A percentile compares a stretch with the other conserved stretches of the same genome.
Conservation (phyloP, 495 filamentous ascomycete genomes). For the Hamigera avellanea region DNA sequence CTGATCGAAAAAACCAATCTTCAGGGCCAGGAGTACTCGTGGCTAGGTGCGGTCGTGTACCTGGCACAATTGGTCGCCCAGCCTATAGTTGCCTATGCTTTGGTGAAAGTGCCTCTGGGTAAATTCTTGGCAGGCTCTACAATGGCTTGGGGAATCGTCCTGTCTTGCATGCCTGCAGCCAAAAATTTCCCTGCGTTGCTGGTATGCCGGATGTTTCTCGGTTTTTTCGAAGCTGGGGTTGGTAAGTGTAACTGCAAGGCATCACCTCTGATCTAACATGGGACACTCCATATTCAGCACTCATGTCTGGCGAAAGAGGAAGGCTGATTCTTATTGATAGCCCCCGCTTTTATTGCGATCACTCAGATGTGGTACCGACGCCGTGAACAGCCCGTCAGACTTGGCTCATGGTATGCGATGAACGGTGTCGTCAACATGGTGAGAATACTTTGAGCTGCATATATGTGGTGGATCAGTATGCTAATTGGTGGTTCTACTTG, state of each 20-base stretch:
- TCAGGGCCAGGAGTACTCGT: constrained; percentile 38
- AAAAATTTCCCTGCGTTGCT: constrained; percentile 43
- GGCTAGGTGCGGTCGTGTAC: constrained; percentile 40
- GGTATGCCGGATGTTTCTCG: constrained; percentile 47
- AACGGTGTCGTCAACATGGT: constrained; percentile 45
- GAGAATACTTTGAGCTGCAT: not conserved
- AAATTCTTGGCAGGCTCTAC: constrained; percentile 48
- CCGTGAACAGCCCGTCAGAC: constrained; percentile 45
- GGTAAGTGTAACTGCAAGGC: constrained; percentile 14
- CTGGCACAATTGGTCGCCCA: constrained; percentile 39
- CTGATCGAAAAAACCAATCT: constrained; percentile 32
- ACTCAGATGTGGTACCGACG: constrained; percentile 55
- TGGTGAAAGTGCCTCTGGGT: constrained; percentile 27
- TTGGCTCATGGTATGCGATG: constrained; percentile 51
- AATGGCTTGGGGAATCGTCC: constrained; percentile 44
- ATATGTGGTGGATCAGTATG: too few species aligned
- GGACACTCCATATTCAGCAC: too few species aligned
- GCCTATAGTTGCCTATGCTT: constrained; percentile 24
- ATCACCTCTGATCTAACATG: not conserved
- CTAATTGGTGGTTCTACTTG: constrained; percentile 1
- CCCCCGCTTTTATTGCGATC: constrained; percentile 47
- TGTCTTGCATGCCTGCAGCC: constrained; percentile 45
- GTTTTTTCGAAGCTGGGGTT: constrained; percentile 47
- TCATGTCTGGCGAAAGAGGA: too few species aligned
- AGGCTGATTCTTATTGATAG: constrained; percentile 12